These are phyloP conservation scores for Diphasiastrum complanatum DNA, from an alignment of 83 land plant genomes.

Conservation along the genomic window DNA sequence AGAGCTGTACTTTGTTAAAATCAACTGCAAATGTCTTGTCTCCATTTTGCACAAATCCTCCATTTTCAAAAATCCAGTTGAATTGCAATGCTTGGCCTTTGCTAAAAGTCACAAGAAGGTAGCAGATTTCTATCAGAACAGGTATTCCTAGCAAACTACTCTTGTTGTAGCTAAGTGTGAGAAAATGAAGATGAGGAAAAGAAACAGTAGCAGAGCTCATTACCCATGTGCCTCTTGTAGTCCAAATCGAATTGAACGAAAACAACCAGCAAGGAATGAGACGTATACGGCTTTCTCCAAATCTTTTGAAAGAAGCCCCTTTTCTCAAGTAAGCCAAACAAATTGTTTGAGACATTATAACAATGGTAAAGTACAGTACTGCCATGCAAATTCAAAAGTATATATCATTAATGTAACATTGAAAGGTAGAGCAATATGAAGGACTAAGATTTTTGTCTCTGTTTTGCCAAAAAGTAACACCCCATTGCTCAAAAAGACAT, in stretches of 20 bases:
- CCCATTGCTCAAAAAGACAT: no score
- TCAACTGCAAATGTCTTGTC: slow-evolving; percentile 73
- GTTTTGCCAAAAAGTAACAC: no score
- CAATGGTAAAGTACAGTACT: no score
- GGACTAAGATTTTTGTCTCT: no score
- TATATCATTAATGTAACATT: no score
- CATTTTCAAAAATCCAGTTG: slow-evolving; percentile 74
- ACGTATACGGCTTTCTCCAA: slow-evolving; percentile 77
- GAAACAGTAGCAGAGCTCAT: no score
- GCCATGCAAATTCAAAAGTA: no score
- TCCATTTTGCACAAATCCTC: slow-evolving; percentile 52
- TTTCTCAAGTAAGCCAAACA: slow-evolving; percentile 1
- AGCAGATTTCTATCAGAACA: slow-evolving; percentile 1
- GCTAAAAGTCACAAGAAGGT: slow-evolving; percentile 37
- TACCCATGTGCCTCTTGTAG: slow-evolving; percentile 96
- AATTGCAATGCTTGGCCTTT: slow-evolving; percentile 94
- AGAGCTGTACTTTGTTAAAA: slow-evolving; percentile 49
- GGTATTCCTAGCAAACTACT: not conserved
- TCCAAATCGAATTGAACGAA: slow-evolving; percentile 89
- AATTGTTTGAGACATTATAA: no score
- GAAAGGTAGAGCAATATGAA: no score
- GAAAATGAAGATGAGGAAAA: no score
- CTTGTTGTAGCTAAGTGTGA: not conserved
- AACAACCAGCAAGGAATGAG: slow-evolving; percentile 96
- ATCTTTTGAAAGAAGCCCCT: slow-evolving; percentile 60